Evolutionary conservation across 2,329 filamentous ascomycete genomes (phyloP), one percentile per base, ranked within the genome.

Genomic region (Alternaria angustiovoidea): DNA sequence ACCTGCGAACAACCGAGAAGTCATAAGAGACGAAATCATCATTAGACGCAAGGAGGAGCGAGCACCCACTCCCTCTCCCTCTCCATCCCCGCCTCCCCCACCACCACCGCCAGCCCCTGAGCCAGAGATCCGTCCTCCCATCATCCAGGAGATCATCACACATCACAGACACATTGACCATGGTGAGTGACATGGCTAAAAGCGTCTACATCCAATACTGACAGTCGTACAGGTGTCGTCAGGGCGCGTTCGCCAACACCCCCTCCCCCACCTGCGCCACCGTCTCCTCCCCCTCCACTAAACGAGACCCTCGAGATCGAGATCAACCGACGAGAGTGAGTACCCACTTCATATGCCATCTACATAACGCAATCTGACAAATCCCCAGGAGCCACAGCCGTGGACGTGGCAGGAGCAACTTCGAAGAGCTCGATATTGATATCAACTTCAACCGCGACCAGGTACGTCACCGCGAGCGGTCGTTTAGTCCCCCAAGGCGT

Each of bases 131-230:
- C 89, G 89, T 20, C 93, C 93, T 34, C 91, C 90, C 1, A 92
- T 96, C 68, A 91, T 94, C 78, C 88, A 94, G 72, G 92, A 97
- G 75, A 89, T 96, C 59, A 94, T 96, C 66, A 96, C 92, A 0
- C 92, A 95, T 79, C 94, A 95, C 75, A 87, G 89, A 59, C 91
- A 94, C 73, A 90, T 96, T 69, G 91, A 96, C 73, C 92, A 96
- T 79, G 93, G 91, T 92, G 83, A 75, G 88, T 78, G 26, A 4
- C 5, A 16, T 20, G 44, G 38, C 9, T 26, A 6, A 20, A n/a
- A 18, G 2, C n/a, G 24, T 8, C n/a, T 3, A 22, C 5, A 7
- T n/a, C 36, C 3, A 18, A 26, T 46, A 26, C 57, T 69, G 51
- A 67, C 51, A 55, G 20, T 34, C 18, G 52, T 63, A 28, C 55